Conservation (phyloP, 495 filamentous ascomycete species). For the Aspergillus nidulans region DNA sequence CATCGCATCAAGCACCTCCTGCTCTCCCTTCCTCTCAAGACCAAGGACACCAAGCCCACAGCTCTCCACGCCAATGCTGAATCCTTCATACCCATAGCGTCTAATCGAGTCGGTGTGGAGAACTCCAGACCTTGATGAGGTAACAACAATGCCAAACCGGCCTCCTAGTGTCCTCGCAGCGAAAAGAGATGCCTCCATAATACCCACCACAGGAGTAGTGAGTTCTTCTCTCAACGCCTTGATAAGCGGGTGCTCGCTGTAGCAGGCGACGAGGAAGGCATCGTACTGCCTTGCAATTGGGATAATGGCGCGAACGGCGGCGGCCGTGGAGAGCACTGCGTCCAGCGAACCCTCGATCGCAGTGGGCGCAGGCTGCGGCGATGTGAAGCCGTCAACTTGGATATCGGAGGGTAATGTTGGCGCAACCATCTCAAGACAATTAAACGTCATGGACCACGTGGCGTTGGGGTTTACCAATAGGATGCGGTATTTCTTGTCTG, state of each 20-base stretch:
- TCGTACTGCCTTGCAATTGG: conserved; percentile 39
- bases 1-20: conserved; percentile 36
- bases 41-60: conserved; percentile 38
- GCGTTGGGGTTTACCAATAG: conserved; percentile 48
- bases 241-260: conserved; percentile 46
- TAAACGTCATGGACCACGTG: conserved; percentile 42
- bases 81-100: conserved; percentile 34
- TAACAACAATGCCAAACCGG: conserved; percentile 39
- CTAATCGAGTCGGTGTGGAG: conserved; percentile 38
- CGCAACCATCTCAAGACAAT: conserved; percentile 35
- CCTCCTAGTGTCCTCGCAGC: conserved; percentile 33
- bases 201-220: conserved; percentile 39
- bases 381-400: conserved; percentile 41
- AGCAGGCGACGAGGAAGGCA: conserved; percentile 48
- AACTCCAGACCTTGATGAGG: conserved; percentile 31
- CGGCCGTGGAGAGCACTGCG: conserved; percentile 39
- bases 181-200: conserved; percentile 46
- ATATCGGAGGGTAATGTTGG: conserved; percentile 38
- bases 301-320: conserved; percentile 31
- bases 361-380: conserved; percentile 38
- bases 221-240: conserved; percentile 45
- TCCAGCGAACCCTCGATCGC: conserved; percentile 45
- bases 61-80: conserved; percentile 37
- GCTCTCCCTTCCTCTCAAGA: conserved; percentile 32
- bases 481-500: conserved; percentile 17